Conservation (phyloP, 78 protist species). For the Isochrysis galbana region DNA sequence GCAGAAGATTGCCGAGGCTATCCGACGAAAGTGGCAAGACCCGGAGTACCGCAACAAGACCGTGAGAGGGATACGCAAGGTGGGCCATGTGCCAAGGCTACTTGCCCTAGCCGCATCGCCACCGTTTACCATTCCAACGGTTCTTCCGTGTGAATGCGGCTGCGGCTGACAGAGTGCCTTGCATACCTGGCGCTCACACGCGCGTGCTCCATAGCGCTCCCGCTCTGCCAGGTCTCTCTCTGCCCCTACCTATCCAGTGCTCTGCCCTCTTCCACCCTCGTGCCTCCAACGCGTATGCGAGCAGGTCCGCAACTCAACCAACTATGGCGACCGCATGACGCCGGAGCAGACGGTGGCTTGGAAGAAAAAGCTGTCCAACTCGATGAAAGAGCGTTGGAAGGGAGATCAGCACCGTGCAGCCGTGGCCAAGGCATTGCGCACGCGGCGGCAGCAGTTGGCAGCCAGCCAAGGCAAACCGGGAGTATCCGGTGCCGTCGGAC, state of each 20-base stretch:
- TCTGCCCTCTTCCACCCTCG: too few relatives aligned
- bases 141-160: too few relatives aligned
- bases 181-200: too few relatives aligned
- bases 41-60: background rate
- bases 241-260: too few relatives aligned
- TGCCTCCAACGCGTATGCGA: too few relatives aligned
- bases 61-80: background rate
- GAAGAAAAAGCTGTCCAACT: background rate
- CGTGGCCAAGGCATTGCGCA: background rate
- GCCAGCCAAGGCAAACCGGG: background rate
- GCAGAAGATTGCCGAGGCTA: background rate
- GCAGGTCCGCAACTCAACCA: background rate
- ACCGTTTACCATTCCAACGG: too few relatives aligned
- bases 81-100: too few relatives aligned
- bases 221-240: too few relatives aligned
- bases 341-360: background rate
- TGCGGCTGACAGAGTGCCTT: too few relatives aligned
- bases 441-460: background rate
- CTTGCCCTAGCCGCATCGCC: too few relatives aligned
- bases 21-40: background rate
- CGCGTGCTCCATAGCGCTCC: too few relatives aligned
- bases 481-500: background rate
- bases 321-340: background rate
- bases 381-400: background rate
- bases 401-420: background rate